A percentile compares a stretch with the other conserved stretches of the same genome.
Evolutionary conservation across 2,329 filamentous ascomycete genomes (phyloP).

Genomic region (Botrytis hyacinthi): DNA sequence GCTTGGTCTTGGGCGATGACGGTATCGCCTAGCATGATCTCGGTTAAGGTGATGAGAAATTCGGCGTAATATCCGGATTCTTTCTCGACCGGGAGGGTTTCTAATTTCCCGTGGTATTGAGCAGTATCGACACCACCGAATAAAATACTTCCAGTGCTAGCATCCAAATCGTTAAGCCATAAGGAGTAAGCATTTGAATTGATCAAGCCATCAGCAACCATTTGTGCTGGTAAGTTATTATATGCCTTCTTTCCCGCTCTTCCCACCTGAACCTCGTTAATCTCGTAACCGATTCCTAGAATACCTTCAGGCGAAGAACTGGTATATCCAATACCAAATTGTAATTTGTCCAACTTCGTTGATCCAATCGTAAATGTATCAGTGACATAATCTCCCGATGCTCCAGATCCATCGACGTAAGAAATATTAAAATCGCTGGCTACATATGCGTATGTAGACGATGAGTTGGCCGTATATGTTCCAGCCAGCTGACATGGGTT

Average conservation of each 20-base stretch:
- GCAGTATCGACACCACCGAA: slow-evolving; percentile 73
- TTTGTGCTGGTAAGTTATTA: slow-evolving; percentile 65
- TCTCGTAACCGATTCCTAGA: slow-evolving; percentile 77
- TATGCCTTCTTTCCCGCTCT: slow-evolving; percentile 56
- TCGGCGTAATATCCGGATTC: slow-evolving; percentile 53
- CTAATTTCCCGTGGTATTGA: slow-evolving; percentile 60
- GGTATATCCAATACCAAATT: slow-evolving; percentile 72
- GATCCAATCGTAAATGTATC: slow-evolving; percentile 66
- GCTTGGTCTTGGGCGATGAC: slow-evolving; percentile 50
- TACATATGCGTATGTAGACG: slow-evolving; percentile 73
- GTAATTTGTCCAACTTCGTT: slow-evolving; percentile 53
- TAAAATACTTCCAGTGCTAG: slow-evolving; percentile 64
- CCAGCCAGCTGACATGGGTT: slow-evolving; percentile 60
- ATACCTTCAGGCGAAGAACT: slow-evolving; percentile 67
- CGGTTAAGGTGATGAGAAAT: slow-evolving; percentile 68
- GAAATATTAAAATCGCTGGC: slow-evolving; percentile 80
- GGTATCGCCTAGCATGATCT: slow-evolving; percentile 47
- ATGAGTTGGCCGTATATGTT: slow-evolving; percentile 67
- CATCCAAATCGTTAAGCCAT: slow-evolving; percentile 70
- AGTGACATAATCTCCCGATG: slow-evolving; percentile 74
- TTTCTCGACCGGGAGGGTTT: slow-evolving; percentile 65
- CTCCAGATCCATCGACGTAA: slow-evolving; percentile 79
- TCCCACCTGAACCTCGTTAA: slow-evolving; percentile 73
- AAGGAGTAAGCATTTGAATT: slow-evolving; percentile 68
- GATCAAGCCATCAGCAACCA: slow-evolving; percentile 61